Evolutionary conservation across 192 early-diverging fungal genomes (phyloP).

Genomic region (Obelidium mucronatum): DNA sequence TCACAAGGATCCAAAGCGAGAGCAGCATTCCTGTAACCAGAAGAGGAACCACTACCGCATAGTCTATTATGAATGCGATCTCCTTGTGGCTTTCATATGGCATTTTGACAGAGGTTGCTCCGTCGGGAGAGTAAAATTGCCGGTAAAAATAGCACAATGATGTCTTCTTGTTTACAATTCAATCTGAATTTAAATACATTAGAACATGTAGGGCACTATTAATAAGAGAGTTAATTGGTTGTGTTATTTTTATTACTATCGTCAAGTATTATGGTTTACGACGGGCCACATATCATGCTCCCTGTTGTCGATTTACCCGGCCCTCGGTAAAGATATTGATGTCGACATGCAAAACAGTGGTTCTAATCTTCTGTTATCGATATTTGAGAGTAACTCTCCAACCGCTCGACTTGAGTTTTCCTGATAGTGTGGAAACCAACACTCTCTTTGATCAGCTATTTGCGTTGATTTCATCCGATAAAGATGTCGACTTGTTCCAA

Average conservation of each 20-base stretch:
- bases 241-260: neutral
- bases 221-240: neutral
- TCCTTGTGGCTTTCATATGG: no score
- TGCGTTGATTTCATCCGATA: neutral
- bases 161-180: no score
- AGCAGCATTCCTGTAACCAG: no score
- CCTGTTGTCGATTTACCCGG: neutral
- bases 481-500: neutral
- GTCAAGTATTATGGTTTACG: neutral
- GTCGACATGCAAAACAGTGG: no score
- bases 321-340: neutral
- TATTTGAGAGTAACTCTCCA: neutral
- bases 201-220: neutral
- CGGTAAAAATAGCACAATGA: no score
- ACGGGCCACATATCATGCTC: neutral
- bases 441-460: neutral
- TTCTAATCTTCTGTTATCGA: neutral
- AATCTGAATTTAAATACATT: no score
- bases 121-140: no score
- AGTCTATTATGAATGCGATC: no score
- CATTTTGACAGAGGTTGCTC: no score
- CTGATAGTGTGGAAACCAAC: neutral
- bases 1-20: no score
- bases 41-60: no score
- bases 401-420: neutral